Percentiles rank a stretch among this genome's conserved stretches.
These are phyloP conservation scores for Pinus taeda DNA, from an alignment of 75 land plant species.

Conservation along the genomic window DNA sequence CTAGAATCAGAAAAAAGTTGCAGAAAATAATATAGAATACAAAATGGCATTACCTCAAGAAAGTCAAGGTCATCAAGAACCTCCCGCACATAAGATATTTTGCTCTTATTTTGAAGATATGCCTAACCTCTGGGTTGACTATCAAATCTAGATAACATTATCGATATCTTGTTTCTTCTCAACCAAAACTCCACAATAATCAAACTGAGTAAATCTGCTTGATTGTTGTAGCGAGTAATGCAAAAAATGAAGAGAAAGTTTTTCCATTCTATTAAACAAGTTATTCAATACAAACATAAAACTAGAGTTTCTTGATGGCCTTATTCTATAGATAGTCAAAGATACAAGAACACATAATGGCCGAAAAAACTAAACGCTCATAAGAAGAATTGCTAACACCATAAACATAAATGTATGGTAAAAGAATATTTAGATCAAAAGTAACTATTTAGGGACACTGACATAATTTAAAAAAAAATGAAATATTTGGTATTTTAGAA, in stretches of 20 bases:
- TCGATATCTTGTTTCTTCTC: slow-evolving; percentile 90
- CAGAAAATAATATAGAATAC: background rate
- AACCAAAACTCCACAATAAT: background rate
- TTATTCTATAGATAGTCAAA: background rate
- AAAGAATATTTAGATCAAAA: background rate
- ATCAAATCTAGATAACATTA: slow-evolving; percentile 87
- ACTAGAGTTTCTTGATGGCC: background rate
- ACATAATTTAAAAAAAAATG: background rate
- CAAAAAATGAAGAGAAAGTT: background rate
- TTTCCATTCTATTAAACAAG: background rate
- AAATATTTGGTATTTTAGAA: slow-evolving; percentile 76
- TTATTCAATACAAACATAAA: background rate
- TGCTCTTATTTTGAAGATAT: slow-evolving; percentile 70
- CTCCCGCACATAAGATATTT: slow-evolving; percentile 52
- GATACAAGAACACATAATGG: background rate
- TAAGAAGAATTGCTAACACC: background rate
- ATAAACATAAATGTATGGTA: background rate
- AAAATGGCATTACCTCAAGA: slow-evolving; percentile 58
- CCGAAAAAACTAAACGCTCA: background rate
- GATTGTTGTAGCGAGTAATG: background rate
- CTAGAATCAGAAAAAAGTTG: background rate
- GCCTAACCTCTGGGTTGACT: slow-evolving; percentile 74
- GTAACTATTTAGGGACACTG: background rate
- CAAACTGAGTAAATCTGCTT: background rate
- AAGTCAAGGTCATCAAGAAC: slow-evolving; percentile 73